Conservation (phyloP, 1,139 yeast genomes). For the Blastobotrys raffinosifermentans region DNA sequence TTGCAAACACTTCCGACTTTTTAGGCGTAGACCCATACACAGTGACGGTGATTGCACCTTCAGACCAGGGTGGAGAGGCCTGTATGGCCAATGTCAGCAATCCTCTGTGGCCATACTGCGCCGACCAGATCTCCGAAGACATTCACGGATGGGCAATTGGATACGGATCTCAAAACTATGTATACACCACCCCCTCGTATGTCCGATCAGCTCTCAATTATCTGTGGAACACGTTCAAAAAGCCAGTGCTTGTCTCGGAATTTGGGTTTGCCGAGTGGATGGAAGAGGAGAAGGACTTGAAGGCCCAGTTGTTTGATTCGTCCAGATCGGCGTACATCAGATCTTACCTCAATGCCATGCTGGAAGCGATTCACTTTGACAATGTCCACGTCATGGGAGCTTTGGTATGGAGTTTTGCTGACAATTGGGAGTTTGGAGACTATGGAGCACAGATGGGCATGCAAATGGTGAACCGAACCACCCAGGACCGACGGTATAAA, state of each 20-base stretch:
- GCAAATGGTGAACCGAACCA: constrained; percentile 1
- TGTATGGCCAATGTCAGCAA: constrained; percentile 1
- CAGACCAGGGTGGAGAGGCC: neutral
- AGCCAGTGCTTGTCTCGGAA: constrained; percentile 1
- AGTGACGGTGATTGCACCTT: constrained; percentile 1
- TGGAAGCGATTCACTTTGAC: constrained; percentile 1
- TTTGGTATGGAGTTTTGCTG: constrained; percentile 1
- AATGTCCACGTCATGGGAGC: constrained; percentile 1
- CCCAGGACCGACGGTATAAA: neutral
- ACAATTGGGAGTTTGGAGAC: constrained; percentile 3
- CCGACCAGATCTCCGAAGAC: neutral
- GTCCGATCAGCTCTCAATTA: neutral
- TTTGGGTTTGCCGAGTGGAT: neutral
- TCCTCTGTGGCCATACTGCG: constrained; percentile 1
- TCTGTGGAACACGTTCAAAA: constrained; percentile 1
- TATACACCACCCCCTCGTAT: constrained; percentile 2
- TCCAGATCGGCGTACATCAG: neutral
- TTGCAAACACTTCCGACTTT: constrained; percentile 6
- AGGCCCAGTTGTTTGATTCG: neutral
- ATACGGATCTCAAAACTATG: constrained; percentile 4
- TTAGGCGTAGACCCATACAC: constrained; percentile 9
- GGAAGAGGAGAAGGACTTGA: constrained; percentile 1
- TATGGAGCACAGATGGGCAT: neutral
- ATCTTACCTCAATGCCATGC: constrained; percentile 1
- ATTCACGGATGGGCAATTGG: constrained; percentile 1